phyloP scores from a whole-genome alignment of 495 filamentous ascomycete species.

The Umbilicaria muhlenbergii region DNA sequence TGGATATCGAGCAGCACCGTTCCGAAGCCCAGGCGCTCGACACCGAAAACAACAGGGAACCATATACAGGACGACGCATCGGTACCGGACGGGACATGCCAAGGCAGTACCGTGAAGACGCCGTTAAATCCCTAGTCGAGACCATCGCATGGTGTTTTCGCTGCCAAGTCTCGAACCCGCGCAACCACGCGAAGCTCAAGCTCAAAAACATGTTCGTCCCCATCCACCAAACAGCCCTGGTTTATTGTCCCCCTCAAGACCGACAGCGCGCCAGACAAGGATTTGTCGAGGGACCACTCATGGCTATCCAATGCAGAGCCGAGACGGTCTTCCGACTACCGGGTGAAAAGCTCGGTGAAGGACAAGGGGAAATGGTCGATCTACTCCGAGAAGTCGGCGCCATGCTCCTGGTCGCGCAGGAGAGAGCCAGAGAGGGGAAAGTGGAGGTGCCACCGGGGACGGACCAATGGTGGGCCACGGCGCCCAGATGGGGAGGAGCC shows the following conservation, averaged over 20 bases:
- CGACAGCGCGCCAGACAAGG: constrained; percentile 54
- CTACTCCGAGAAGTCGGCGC: constrained; percentile 58
- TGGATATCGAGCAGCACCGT: constrained; percentile 22
- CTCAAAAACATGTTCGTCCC: constrained; percentile 37
- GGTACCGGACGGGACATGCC: constrained; percentile 59
- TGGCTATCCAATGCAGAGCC: constrained; percentile 40
- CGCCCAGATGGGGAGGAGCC: constrained; percentile 63
- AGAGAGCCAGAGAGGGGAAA: constrained; percentile 57
- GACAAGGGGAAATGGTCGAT: constrained; percentile 45
- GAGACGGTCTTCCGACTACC: constrained; percentile 35
- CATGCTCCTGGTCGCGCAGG: constrained; percentile 66
- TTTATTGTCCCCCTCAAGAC: constrained; percentile 53
- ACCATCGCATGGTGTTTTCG: constrained; percentile 66
- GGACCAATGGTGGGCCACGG: constrained; percentile 66
- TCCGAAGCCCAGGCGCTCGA: not conserved
- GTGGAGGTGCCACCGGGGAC: constrained; percentile 52
- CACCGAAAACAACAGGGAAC: constrained; percentile 5
- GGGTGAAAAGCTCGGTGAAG: constrained; percentile 26
- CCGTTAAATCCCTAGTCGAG: constrained; percentile 59
- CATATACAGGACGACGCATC: constrained; percentile 40
- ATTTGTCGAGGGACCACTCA: constrained; percentile 57
- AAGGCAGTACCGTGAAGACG: constrained; percentile 51
- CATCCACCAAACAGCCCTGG: constrained; percentile 35
- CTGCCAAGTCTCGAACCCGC: constrained; percentile 50
- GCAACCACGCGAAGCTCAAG: constrained; percentile 44